Percentiles rank a stretch among this genome's conserved stretches.
Conservation (phyloP, 106 monocot genomes). For the Platanthera zijinensis region DNA sequence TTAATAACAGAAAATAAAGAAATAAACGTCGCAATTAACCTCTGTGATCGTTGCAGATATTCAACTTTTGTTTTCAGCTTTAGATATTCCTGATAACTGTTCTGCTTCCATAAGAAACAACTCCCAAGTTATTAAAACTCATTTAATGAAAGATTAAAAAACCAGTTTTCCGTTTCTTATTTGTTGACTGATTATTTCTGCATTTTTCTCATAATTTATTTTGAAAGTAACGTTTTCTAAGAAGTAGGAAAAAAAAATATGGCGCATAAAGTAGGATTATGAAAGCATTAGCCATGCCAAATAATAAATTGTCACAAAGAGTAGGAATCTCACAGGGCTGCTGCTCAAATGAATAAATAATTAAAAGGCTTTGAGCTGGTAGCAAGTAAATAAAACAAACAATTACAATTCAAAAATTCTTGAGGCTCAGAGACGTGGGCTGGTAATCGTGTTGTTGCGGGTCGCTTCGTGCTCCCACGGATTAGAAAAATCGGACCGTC, state of each 20-base stretch:
- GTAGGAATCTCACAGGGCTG: not conserved
- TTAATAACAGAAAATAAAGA: not conserved
- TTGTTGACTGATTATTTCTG: too few species aligned
- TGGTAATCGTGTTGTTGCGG: too few species aligned
- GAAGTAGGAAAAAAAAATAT: too few species aligned
- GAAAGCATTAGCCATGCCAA: too few species aligned
- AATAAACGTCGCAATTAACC: constrained; percentile 14
- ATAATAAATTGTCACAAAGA: not conserved
- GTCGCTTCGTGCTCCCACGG: too few species aligned
- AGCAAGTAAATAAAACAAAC: not conserved
- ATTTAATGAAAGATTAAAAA: not conserved
- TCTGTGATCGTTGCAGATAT: constrained; percentile 47
- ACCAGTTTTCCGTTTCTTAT: not conserved
- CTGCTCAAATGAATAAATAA: not conserved
- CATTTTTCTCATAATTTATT: too few species aligned
- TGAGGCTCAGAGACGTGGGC: not conserved
- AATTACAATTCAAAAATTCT: not conserved
- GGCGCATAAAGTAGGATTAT: too few species aligned
- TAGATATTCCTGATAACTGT: constrained; percentile 54
- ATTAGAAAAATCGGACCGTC: too few species aligned
- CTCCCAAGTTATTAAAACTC: not conserved
- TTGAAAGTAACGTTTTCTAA: too few species aligned
- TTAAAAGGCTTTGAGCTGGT: not conserved
- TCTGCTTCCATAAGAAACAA: constrained; percentile 19
- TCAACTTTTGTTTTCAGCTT: constrained; percentile 61